Evolutionary conservation across 2,329 filamentous ascomycete genomes (phyloP).

Genomic region (Pseudopyrenochaeta lycopersici): DNA sequence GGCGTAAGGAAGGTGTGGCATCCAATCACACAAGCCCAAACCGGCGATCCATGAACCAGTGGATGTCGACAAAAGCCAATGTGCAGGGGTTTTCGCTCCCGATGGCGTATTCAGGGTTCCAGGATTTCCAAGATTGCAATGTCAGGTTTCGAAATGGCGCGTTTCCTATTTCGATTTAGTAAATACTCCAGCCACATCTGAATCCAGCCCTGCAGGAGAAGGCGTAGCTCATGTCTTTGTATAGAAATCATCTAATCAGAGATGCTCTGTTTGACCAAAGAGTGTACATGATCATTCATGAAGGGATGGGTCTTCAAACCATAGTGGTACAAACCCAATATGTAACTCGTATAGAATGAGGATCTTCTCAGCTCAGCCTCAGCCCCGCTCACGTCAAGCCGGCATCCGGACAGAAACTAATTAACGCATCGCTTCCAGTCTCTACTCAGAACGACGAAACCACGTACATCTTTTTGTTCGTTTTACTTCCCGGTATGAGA

Average conservation of each 20-base stretch:
- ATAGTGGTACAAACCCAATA: background rate
- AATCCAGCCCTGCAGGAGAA: background rate
- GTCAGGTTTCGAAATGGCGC: conserved; percentile 3
- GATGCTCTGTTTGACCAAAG: background rate
- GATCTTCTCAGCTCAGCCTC: background rate
- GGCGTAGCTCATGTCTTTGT: too few species aligned
- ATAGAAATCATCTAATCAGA: too few species aligned
- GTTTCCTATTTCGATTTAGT: background rate
- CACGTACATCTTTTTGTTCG: background rate
- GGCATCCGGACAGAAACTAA: background rate
- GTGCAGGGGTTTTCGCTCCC: conserved; percentile 28
- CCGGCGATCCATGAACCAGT: conserved; percentile 20
- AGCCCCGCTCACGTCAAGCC: background rate
- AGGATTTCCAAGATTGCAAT: background rate
- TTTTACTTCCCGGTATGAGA: background rate
- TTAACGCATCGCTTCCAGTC: too few species aligned
- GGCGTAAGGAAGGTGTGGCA: conserved; percentile 32
- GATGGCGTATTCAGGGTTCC: conserved; percentile 25
- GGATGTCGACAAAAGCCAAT: conserved; percentile 23
- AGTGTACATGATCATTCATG: background rate
- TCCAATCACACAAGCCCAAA: conserved; percentile 19
- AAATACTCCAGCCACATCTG: background rate
- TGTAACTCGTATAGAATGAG: background rate
- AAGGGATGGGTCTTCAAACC: background rate
- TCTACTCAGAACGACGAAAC: too few species aligned